Evolutionary conservation across 805 yeast genomes (phyloP), one percentile per base, ranked within the genome.

Genomic region (Kluyveromyces nonfermentans): DNA sequence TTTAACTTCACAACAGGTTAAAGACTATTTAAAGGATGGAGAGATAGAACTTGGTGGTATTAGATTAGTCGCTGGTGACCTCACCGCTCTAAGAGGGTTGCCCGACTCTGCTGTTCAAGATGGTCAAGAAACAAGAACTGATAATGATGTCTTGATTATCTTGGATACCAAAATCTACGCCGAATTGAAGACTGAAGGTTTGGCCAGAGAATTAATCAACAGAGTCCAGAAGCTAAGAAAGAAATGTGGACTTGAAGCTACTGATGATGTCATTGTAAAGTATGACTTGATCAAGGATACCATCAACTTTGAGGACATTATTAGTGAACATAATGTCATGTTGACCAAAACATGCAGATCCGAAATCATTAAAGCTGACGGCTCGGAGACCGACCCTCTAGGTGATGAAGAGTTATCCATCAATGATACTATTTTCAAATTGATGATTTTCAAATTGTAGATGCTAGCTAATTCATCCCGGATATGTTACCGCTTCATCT

Each of bases 191-290:
- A 80, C 85, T 40, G 97, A 93, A 71, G 97, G 97, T 65, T 73
- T 85, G 56, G 96, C 96, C 6, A 86, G 99, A 73, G 97, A 93
- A 68, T 75, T 93, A 61, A 78, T 93, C 60, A 93, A 93, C 77
- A 88, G 98, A 69, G 87, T 93, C 54, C 99, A 93, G 75, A 83
- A 96, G 67, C 78, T 89, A 62, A 84, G 99, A 70, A 93, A 93
- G 82, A 88, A 89, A 76, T 88, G 85, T 51, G 95, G 96, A 30
- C 74, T 93, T 60, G 85, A 85, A 61, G 89, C 95, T 49, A 90
- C 97, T 37, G 98, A 93, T 63, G 98, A 93, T 55, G 94, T 93
- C 41, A 65, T 77, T 50, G 96, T 93, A 47, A 88, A 90, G 67
- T 85, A 85, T 67, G 69, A 77, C 50, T 62, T 88, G 48, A 53